Evolutionary conservation across 805 yeast genomes (phyloP).

Genomic region (Saturnispora gosingensis): DNA sequence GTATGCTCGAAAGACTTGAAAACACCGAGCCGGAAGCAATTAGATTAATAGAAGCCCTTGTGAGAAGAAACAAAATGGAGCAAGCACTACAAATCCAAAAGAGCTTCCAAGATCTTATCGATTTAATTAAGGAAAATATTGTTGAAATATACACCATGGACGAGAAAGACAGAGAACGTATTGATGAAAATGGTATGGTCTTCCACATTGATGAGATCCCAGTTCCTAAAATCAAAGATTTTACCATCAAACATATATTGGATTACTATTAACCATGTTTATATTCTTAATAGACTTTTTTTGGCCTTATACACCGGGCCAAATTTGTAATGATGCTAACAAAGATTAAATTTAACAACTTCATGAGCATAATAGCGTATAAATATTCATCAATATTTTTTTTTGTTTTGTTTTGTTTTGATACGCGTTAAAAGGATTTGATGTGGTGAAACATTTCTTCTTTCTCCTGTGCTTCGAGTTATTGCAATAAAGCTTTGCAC

Average conservation of each 20-base stretch:
- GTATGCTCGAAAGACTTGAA: slow-evolving; percentile 74
- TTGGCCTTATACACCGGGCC: background rate
- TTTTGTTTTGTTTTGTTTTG: background rate
- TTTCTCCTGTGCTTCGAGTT: background rate
- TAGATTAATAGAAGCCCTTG: slow-evolving; percentile 62
- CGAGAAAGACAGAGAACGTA: slow-evolving; percentile 80
- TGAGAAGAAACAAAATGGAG: slow-evolving; percentile 61
- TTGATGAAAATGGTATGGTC: slow-evolving; percentile 80
- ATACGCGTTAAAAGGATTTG: background rate
- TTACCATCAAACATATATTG: slow-evolving; percentile 47
- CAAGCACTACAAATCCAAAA: slow-evolving; percentile 79
- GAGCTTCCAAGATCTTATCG: slow-evolving; percentile 48
- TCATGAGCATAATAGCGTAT: background rate
- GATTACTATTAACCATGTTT: slow-evolving; percentile 37
- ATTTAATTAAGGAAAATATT: slow-evolving; percentile 48
- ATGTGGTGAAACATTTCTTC: background rate
- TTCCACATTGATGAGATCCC: slow-evolving; percentile 73
- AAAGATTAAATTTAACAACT: background rate
- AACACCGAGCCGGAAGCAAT: slow-evolving; percentile 68
- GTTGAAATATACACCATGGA: slow-evolving; percentile 73
- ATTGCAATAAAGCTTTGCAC: background rate
- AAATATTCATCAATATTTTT: background rate
- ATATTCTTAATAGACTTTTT: background rate
- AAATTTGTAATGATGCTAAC: background rate
- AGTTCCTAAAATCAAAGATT: slow-evolving; percentile 53